Percentiles rank a stretch among this genome's conserved stretches.
phyloP scores from a whole-genome alignment of 2,329 filamentous ascomycete species.

The Fusarium hainanense region DNA sequence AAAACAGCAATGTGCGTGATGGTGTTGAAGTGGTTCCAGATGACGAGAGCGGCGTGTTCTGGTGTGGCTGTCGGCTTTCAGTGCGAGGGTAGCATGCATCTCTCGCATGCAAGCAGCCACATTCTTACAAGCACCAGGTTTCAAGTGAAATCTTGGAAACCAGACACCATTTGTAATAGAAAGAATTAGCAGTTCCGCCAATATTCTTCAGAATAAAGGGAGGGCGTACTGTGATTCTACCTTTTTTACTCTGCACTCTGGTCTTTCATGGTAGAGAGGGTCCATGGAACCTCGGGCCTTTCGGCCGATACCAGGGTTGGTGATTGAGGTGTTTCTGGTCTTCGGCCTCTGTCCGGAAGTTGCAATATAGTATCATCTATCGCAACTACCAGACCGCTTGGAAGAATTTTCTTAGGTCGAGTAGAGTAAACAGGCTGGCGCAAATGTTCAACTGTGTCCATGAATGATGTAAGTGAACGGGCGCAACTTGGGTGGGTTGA shows the following conservation, averaged over 20 bases:
- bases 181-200: not conserved
- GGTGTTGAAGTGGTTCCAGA: conserved; percentile 40
- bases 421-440: conserved; percentile 23
- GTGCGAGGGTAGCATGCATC: conserved; percentile 36
- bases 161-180: conserved; percentile 2
- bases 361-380: conserved; percentile 22
- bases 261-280: not conserved
- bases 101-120: conserved; percentile 23
- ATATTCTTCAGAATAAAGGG: not conserved
- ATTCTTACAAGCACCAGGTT: conserved; percentile 7
- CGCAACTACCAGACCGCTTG: conserved; percentile 19
- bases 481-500: conserved; percentile 35
- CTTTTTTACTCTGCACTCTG: not conserved
- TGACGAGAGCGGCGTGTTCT: conserved; percentile 44
- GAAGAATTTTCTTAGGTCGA: conserved; percentile 20
- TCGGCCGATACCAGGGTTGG: conserved; percentile 5
- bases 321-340: conserved; percentile 8
- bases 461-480: conserved; percentile 47
- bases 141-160: conserved; percentile 17
- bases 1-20: conserved; percentile 16
- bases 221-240: not conserved
- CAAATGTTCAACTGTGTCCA: conserved; percentile 31
- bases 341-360: conserved; percentile 24
- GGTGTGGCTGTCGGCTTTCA: conserved; percentile 28
- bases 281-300: not conserved